Percentiles rank a stretch among this genome's conserved stretches.
Evolutionary conservation across 345 rosid genomes (phyloP).

Genomic region (Draba incana): DNA sequence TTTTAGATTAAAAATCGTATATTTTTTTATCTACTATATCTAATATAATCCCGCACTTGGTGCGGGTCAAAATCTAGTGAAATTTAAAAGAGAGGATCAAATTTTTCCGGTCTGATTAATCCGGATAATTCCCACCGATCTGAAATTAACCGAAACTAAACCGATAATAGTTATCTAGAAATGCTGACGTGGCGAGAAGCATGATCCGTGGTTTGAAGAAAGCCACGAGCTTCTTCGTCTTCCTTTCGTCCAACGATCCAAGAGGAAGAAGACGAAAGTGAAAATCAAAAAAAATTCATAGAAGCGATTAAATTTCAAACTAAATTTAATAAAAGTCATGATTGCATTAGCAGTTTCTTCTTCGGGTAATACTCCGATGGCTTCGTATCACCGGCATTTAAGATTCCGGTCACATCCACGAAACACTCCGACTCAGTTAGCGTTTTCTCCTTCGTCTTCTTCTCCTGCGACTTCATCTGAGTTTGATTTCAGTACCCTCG

Average conservation of each 20-base stretch:
- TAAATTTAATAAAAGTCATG: constrained; percentile 1
- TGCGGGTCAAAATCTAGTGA: too few species aligned
- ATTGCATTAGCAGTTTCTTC: constrained; percentile 35
- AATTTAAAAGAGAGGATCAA: too few species aligned
- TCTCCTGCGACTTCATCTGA: constrained; percentile 50
- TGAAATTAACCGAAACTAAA: constrained; percentile 3
- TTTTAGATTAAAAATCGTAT: too few species aligned
- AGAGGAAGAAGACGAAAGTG: not conserved
- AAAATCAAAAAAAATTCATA: not conserved
- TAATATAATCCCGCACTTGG: too few species aligned
- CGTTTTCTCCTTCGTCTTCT: constrained; percentile 35
- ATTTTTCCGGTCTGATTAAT: too few species aligned
- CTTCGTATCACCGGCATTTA: constrained; percentile 27
- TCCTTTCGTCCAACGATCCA: too few species aligned
- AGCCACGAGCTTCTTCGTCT: constrained; percentile 25
- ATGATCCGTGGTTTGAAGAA: constrained; percentile 30
- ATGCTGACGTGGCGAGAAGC: constrained; percentile 36
- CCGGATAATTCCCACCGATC: not conserved
- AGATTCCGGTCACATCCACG: constrained; percentile 9
- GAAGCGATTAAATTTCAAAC: not conserved
- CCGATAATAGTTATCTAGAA: constrained; percentile 27
- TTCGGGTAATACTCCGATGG: constrained; percentile 3
- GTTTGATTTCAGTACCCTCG: constrained; percentile 61
- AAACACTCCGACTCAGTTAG: constrained; percentile 4
- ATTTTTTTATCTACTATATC: too few species aligned